These are phyloP conservation scores for Pholiota molesta DNA, from an alignment of 768 basidiomycete genomes.

Conservation along the genomic window DNA sequence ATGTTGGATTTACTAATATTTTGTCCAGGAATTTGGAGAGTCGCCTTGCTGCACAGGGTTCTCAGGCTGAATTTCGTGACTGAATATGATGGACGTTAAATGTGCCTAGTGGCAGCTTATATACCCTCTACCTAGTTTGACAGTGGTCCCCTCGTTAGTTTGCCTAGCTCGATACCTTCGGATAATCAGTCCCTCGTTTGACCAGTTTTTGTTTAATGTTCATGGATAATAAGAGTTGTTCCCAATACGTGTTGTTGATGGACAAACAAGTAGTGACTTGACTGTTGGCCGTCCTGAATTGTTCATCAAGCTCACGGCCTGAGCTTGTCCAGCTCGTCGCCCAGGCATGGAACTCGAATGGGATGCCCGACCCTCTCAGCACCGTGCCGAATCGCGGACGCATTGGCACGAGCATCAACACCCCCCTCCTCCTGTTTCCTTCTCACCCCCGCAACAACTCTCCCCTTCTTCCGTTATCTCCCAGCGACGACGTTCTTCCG, in stretches of 20 bases:
- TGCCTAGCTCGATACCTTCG: conserved; percentile 26
- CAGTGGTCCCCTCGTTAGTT: conserved; percentile 22
- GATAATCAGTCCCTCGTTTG: conserved; percentile 33
- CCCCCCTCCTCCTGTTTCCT: conserved; percentile 26
- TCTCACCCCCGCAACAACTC: conserved; percentile 35
- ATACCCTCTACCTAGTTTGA: conserved; percentile 30
- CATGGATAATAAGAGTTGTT: conserved; percentile 16
- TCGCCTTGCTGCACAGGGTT: conserved; percentile 87
- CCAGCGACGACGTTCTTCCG: conserved; percentile 68
- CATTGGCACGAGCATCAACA: conserved; percentile 39
- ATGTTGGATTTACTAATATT: conserved; percentile 8
- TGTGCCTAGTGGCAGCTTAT: conserved; percentile 16
- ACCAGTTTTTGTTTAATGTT: conserved; percentile 33
- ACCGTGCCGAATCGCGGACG: conserved; percentile 25
- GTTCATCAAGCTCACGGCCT: conserved; percentile 12
- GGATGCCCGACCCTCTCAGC: conserved; percentile 34
- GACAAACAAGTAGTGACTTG: conserved; percentile 24
- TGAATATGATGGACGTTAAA: conserved; percentile 30
- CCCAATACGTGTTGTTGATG: conserved; percentile 26
- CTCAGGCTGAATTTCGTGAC: conserved; percentile 77
- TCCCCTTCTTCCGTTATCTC: conserved; percentile 26
- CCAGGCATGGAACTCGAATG: conserved; percentile 42
- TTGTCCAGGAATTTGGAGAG: conserved; percentile 79
- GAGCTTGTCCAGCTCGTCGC: conserved; percentile 5
- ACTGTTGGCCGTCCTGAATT: conserved; percentile 8